Conservation (phyloP, 768 basidiomycete species). For the Boletus coccyginus region DNA sequence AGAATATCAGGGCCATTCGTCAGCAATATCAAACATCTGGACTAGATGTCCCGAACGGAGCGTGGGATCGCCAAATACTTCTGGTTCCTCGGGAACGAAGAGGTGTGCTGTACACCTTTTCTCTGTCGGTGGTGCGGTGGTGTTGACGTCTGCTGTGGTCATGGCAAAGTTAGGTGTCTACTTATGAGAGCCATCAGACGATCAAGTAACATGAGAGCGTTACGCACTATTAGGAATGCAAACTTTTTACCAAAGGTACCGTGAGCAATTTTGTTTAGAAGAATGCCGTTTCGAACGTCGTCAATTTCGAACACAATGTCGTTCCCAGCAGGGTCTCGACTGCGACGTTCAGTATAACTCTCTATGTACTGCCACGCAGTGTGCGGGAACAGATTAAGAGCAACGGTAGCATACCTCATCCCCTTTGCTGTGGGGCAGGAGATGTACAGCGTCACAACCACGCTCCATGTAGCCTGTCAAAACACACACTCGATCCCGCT, state of each 20-base stretch:
- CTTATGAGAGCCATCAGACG: background rate
- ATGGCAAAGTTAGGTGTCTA: conserved; percentile 10
- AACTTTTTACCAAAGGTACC: fast-evolving
- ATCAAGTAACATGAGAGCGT: background rate
- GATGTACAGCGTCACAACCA: conserved; percentile 1
- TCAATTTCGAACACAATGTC: background rate
- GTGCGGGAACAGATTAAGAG: background rate
- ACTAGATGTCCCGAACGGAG: background rate
- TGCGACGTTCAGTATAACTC: background rate
- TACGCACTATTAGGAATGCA: background rate
- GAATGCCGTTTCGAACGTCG: background rate
- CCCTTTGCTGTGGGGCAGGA: conserved; percentile 4
- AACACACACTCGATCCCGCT: background rate
- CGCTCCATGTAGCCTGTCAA: background rate
- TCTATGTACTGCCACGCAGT: background rate
- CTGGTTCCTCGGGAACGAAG: background rate
- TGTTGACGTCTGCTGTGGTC: background rate
- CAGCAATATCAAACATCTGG: background rate
- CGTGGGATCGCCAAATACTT: background rate
- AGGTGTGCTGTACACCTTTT: background rate
- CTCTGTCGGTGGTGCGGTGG: background rate
- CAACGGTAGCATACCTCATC: background rate
- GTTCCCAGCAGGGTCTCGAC: background rate
- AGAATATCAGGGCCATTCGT: conserved; percentile 3
- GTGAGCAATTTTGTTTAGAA: background rate